Evolutionary conservation across 129 eudicot genomes (phyloP).

Genomic region (Ambrosia artemisiifolia): DNA sequence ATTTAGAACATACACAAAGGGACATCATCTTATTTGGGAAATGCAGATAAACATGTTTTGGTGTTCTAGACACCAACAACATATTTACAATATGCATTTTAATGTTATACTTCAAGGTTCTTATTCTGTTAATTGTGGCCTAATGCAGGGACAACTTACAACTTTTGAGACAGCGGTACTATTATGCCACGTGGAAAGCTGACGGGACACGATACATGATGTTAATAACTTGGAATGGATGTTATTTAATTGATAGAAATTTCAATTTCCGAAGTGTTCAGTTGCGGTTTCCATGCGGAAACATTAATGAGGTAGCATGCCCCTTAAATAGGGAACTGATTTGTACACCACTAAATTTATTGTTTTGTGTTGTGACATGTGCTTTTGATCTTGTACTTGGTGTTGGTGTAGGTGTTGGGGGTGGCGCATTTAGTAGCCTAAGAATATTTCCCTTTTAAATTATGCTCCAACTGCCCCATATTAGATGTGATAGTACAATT

Average conservation of each 20-base stretch:
- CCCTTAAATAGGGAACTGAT: neutral
- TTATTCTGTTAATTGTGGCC: slow-evolving; percentile 12
- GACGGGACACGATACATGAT: slow-evolving; percentile 72
- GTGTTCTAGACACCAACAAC: too few species aligned
- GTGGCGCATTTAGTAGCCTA: neutral
- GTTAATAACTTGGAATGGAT: slow-evolving; percentile 61
- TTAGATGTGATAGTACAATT: neutral
- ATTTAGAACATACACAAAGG: neutral
- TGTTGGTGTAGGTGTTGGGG: neutral
- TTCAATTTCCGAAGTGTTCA: slow-evolving; percentile 59
- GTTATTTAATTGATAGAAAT: slow-evolving; percentile 61
- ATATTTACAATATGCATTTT: neutral
- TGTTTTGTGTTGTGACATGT: neutral
- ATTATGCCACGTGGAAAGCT: slow-evolving; percentile 82
- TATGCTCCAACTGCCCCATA: slow-evolving; percentile 1
- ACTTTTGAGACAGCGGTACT: slow-evolving; percentile 61
- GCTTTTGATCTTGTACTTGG: neutral
- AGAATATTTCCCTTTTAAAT: neutral
- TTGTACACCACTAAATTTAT: neutral
- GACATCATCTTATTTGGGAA: slow-evolving; percentile 1
- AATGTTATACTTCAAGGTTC: slow-evolving; percentile 14
- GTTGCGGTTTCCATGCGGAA: slow-evolving; percentile 65
- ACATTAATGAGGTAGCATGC: slow-evolving; percentile 43
- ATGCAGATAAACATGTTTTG: neutral
- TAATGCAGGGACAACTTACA: slow-evolving; percentile 47